Base-by-base conservation (phyloP, 2,329 filamentous ascomycete species). In the Colletotrichum limetticola region DNA sequence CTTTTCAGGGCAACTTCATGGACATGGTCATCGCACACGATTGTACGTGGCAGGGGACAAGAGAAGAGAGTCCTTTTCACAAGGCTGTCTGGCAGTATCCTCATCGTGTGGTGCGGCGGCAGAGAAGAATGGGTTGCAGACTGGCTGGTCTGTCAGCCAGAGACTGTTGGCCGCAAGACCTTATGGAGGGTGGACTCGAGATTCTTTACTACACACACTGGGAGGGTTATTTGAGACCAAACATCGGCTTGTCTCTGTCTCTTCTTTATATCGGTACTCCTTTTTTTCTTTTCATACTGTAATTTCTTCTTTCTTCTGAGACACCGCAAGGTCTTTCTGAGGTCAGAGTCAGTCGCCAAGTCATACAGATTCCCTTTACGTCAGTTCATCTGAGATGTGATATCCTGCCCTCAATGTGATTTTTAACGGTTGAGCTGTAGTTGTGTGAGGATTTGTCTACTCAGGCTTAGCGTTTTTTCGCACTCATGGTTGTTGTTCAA, bases 241-340 rank as follows among this genome's bases (percentile, higher is more conserved):
- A 64, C 57, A 67, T 46, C 57, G 71, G 71, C 63, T 68, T 68
- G 71, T 74, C 71, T 72, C 63, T 74, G 62, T 74, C 68, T 74
- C 68, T 72, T 74, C 68, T 72, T 65, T 74, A 67, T 76, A 63
- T 72, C 66, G 53, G 68, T 76, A 74, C 71, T 66, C 67, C 37
- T 46, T 67, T 68, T 65, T 66, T 74, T 53, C 32, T 65, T 71
- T 66, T 59, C 60, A 69, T 72, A 69, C 49, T 66, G 62, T 71
- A 74, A 74, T 74, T 71, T 65, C 72, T 74, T 77, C 67, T 72
- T 71, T 71, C 69, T 77, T 77, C 74, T 37, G 71, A 74, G 71
- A 72, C 68, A 74, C 71, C 63, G 71, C 58, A 58, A 74, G 71
- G 67, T 74, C 72, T 61, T 74, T 66, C 52, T 24, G 68, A 72